phyloP scores from a whole-genome alignment of 164 flowering plant species.

The Chloranthus sessilifolius region DNA sequence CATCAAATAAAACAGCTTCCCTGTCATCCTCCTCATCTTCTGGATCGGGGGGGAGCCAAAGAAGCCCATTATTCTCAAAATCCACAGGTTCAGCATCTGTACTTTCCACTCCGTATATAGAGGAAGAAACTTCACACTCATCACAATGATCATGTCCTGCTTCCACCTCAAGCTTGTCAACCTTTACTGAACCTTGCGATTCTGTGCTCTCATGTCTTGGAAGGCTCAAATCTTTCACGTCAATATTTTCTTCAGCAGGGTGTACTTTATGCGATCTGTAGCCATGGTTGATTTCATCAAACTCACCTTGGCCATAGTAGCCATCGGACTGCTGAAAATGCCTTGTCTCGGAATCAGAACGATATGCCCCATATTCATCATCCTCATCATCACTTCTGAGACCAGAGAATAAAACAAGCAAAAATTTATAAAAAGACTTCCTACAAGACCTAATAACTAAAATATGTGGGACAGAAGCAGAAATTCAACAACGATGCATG shows the following conservation, averaged over 20 bases:
- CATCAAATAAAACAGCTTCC: conserved; percentile 61
- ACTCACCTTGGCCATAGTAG: conserved; percentile 42
- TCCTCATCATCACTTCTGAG: conserved; percentile 73
- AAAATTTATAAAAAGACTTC: neutral
- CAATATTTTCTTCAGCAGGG: conserved; percentile 38
- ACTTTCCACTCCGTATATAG: conserved; percentile 43
- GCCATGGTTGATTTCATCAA: conserved; percentile 41
- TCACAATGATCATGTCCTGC: conserved; percentile 32
- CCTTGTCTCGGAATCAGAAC: conserved; percentile 40
- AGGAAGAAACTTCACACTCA: conserved; percentile 40
- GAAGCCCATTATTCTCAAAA: conserved; percentile 86
- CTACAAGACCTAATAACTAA: neutral
- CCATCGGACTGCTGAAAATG: conserved; percentile 36
- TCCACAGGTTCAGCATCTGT: conserved; percentile 71
- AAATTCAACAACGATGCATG: too few species aligned
- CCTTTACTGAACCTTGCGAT: conserved; percentile 22
- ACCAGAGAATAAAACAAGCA: conserved; percentile 15
- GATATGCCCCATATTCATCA: conserved; percentile 53
- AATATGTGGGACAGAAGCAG: too few species aligned
- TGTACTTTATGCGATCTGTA: conserved; percentile 43
- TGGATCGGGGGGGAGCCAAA: conserved; percentile 98
- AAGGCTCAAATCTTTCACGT: conserved; percentile 39
- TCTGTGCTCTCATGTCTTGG: conserved; percentile 28
- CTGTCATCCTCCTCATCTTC: conserved; percentile 93
- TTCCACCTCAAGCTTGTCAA: conserved; percentile 24